phyloP scores from a whole-genome alignment of 306 rosid genomes.

The Luffa acutangula region DNA sequence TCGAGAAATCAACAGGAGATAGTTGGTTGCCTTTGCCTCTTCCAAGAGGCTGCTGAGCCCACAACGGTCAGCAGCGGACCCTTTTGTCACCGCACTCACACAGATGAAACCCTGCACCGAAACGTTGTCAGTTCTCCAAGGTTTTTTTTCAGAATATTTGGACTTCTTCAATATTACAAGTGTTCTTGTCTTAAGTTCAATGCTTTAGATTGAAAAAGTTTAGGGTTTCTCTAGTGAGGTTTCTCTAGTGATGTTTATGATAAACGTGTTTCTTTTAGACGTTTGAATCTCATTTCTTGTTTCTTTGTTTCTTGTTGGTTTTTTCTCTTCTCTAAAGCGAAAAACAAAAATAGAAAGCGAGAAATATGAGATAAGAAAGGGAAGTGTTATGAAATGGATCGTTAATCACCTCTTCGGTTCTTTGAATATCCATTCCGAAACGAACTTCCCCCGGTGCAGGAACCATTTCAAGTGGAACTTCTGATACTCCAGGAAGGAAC shows the following conservation, averaged over 20 bases:
- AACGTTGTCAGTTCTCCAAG: background rate
- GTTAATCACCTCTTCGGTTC: constrained; percentile 36
- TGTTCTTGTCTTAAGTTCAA: background rate
- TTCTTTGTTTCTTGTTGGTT: background rate
- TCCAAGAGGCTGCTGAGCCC: constrained; percentile 24
- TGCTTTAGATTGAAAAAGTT: background rate
- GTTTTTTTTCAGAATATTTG: background rate
- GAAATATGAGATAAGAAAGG: background rate
- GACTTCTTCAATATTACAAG: background rate
- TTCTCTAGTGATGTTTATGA: background rate
- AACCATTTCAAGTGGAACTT: constrained; percentile 36
- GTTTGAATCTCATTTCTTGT: background rate
- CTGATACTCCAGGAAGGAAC: constrained; percentile 64
- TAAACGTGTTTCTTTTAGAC: background rate
- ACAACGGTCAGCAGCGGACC: constrained; percentile 27
- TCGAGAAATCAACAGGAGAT: constrained; percentile 28
- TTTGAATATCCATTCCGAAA: constrained; percentile 60
- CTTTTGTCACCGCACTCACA: constrained; percentile 19
- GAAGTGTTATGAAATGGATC: background rate
- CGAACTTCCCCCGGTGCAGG: constrained; percentile 35
- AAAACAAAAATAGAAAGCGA: background rate
- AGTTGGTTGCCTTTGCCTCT: constrained; percentile 24
- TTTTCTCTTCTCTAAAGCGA: background rate
- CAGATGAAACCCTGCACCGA: constrained; percentile 30
- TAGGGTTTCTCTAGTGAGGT: background rate